These are phyloP conservation scores for Cladophialophora psammophila DNA, from an alignment of 2,329 filamentous ascomycete species.

Conservation along the genomic window DNA sequence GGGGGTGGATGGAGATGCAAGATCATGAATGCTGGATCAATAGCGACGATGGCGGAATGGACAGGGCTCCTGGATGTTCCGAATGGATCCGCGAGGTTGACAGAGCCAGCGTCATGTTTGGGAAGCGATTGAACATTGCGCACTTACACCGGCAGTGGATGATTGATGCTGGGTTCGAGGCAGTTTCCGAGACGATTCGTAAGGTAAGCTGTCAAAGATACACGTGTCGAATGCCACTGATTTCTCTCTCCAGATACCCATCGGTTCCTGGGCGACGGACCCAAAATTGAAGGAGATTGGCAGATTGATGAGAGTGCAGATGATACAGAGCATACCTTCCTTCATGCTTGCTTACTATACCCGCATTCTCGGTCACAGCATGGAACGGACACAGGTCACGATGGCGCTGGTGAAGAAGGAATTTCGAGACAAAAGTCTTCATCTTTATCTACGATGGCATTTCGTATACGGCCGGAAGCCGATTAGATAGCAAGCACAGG, in stretches of 20 bases:
- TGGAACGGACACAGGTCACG: conserved; percentile 22
- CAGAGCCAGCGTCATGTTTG: conserved; percentile 13
- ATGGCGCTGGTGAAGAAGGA: conserved; percentile 3
- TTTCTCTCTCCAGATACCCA: conserved; percentile 35
- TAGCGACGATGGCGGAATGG: conserved; percentile 9
- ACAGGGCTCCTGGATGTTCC: background rate
- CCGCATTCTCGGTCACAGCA: conserved; percentile 19
- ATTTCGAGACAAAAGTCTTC: too few relatives aligned
- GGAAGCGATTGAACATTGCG: conserved; percentile 21
- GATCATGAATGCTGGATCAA: conserved; percentile 22
- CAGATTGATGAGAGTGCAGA: conserved; percentile 14
- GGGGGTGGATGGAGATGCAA: conserved; percentile 41
- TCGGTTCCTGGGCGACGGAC: conserved; percentile 43
- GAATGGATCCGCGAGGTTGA: background rate
- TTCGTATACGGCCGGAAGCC: too few relatives aligned
- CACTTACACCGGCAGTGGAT: conserved; percentile 19
- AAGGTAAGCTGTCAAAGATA: too few relatives aligned
- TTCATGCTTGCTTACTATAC: conserved; percentile 29
- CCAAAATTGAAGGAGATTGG: conserved; percentile 42
- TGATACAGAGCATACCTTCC: conserved; percentile 17
- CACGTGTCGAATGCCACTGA: too few relatives aligned
- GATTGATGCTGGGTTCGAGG: conserved; percentile 40
- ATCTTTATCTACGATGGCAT: too few relatives aligned
- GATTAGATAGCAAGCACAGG: too few relatives aligned
- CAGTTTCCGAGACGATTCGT: too few relatives aligned